These are phyloP conservation scores for Grifola frondosa DNA, from an alignment of 1,284 basidiomycete genomes.

Conservation along the genomic window DNA sequence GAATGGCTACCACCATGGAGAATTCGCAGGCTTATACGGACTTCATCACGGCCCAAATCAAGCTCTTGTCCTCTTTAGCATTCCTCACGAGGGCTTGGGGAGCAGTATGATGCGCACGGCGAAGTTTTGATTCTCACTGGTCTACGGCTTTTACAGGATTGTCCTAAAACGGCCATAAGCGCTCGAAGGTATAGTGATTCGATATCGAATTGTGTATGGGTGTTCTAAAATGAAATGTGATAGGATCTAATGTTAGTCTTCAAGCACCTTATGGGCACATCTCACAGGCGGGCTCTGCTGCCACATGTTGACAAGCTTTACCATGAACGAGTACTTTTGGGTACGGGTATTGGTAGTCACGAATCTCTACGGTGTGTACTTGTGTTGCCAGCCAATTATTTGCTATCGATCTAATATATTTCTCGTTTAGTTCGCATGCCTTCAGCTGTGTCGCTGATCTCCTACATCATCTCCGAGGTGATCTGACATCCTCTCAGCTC, in stretches of 20 bases:
- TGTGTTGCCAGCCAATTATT: not conserved
- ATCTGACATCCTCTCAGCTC: conserved; percentile 81
- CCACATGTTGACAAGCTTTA: conserved; percentile 89
- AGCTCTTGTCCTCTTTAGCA: conserved; percentile 93
- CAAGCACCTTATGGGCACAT: conserved; percentile 85
- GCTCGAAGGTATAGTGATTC: conserved; percentile 63
- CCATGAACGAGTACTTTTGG: conserved; percentile 90
- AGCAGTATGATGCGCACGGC: conserved; percentile 77
- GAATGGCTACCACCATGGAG: conserved; percentile 76
- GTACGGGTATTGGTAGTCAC: conserved; percentile 76
- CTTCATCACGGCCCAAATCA: conserved; percentile 92
- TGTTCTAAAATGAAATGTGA: not conserved
- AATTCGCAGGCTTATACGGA: conserved; percentile 85
- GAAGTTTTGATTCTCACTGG: conserved; percentile 83
- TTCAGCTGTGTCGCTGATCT: conserved; percentile 93
- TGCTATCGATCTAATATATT: too few relatives aligned
- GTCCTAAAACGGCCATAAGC: conserved; percentile 84
- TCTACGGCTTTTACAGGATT: conserved; percentile 90
- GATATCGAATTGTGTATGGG: conserved; percentile 2
- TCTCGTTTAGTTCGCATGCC: too few relatives aligned
- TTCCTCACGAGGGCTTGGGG: conserved; percentile 81
- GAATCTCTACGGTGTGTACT: conserved; percentile 74
- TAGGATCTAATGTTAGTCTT: conserved; percentile 94
- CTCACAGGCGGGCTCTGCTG: conserved; percentile 80
- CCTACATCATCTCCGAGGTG: conserved; percentile 87